Percentiles rank a stretch among this genome's conserved stretches.
These are phyloP conservation scores for Bruguiera hainesii DNA, from an alignment of 441 rosid species.

Conservation along the genomic window DNA sequence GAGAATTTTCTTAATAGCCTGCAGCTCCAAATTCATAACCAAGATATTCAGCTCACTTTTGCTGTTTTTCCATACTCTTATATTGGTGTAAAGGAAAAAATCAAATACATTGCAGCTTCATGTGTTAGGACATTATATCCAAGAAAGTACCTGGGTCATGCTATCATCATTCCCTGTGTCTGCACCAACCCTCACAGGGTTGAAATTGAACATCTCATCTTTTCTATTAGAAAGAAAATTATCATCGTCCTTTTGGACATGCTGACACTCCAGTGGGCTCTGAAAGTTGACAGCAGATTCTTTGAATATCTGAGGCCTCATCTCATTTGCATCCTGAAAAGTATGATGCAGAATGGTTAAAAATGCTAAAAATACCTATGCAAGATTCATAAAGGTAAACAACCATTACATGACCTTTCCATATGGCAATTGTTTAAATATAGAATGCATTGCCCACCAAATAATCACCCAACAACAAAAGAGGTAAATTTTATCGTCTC, in stretches of 20 bases:
- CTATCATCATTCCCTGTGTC: conserved; percentile 42
- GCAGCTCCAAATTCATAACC: conserved; percentile 28
- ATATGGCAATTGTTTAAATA: background rate
- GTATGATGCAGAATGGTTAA: conserved; percentile 12
- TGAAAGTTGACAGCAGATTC: conserved; percentile 21
- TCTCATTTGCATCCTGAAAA: conserved; percentile 34
- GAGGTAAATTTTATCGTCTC: background rate
- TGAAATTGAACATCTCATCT: conserved; percentile 22
- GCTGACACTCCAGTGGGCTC: conserved; percentile 24
- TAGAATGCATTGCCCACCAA: background rate
- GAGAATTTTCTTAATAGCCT: conserved; percentile 76
- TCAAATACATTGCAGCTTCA: background rate
- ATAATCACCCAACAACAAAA: background rate
- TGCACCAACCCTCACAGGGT: conserved; percentile 24
- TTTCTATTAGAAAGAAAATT: conserved; percentile 17
- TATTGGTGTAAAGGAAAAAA: background rate
- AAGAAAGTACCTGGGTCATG: conserved; percentile 53
- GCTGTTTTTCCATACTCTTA: conserved; percentile 1
- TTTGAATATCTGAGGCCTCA: conserved; percentile 14
- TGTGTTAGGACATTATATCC: background rate
- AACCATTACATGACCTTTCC: background rate
- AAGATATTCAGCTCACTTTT: conserved; percentile 9
- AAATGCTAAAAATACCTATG: conserved; percentile 10
- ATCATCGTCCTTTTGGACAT: conserved; percentile 17
- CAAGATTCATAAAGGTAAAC: conserved; percentile 1